A percentile compares a stretch with the other conserved stretches of the same genome.
phyloP scores from a whole-genome alignment of 805 yeast species.

The Hanseniaspora guilliermondii region DNA sequence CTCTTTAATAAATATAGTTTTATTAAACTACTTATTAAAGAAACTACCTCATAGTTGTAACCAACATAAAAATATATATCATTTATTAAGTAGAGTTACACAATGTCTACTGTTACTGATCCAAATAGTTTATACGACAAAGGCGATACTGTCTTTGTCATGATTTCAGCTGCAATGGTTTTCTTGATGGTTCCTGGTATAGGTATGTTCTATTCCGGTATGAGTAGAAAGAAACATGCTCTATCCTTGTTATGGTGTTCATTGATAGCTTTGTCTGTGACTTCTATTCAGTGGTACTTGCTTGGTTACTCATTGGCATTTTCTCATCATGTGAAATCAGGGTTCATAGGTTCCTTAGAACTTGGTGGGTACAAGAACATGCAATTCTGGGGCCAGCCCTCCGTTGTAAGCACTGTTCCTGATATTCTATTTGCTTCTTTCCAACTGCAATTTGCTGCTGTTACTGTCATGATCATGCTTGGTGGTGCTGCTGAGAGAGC shows the following conservation, averaged over 20 bases:
- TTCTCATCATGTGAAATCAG: slow-evolving; percentile 49
- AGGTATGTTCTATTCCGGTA: slow-evolving; percentile 83
- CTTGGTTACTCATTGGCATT: slow-evolving; percentile 94
- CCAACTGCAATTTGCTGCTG: slow-evolving; percentile 95
- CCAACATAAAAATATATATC: no score
- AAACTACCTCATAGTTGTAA: no score
- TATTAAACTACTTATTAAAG: no score
- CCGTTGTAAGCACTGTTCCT: slow-evolving; percentile 58
- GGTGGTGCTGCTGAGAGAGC: slow-evolving; percentile 99
- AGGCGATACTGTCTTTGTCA: slow-evolving; percentile 81
- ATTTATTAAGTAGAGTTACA: not conserved
- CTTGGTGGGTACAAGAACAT: slow-evolving; percentile 73
- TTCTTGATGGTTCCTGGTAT: slow-evolving; percentile 97
- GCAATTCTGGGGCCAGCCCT: slow-evolving; percentile 54
- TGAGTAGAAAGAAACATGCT: slow-evolving; percentile 93
- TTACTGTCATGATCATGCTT: slow-evolving; percentile 83
- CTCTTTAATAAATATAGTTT: no score
- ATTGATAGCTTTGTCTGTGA: slow-evolving; percentile 71
- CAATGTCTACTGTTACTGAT: slow-evolving; percentile 53
- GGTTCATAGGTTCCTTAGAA: slow-evolving; percentile 67
- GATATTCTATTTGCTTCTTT: slow-evolving; percentile 80
- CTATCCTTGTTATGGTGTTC: slow-evolving; percentile 88
- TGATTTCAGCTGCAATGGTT: slow-evolving; percentile 63
- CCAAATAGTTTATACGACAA: slow-evolving; percentile 56
- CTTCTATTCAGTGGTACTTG: slow-evolving; percentile 92